Evolutionary conservation across 2,329 filamentous ascomycete genomes (phyloP).

Genomic region (Paraphaeosphaeria minitans): DNA sequence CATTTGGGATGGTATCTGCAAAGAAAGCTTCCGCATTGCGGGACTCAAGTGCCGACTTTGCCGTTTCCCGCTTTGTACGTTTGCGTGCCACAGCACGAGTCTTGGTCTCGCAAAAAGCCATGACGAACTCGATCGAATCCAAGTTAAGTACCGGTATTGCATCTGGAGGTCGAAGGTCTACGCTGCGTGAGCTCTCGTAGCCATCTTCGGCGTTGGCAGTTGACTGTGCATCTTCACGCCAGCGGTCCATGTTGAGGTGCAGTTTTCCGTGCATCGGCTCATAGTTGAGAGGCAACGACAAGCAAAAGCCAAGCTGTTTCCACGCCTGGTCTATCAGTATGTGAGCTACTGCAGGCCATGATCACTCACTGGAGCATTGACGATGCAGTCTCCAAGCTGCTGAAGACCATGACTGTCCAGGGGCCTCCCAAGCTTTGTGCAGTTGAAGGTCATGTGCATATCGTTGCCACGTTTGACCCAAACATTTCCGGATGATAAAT

Average conservation of each 20-base stretch:
- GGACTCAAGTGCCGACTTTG: background rate
- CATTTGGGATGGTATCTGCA: background rate
- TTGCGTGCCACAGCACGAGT: constrained; percentile 16
- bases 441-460: constrained; percentile 36
- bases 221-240: constrained; percentile 9
- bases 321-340: constrained; percentile 35
- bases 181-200: constrained; percentile 25
- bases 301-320: constrained; percentile 38
- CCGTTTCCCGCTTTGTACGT: constrained; percentile 14
- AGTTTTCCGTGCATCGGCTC: constrained; percentile 15
- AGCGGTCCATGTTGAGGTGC: constrained; percentile 29
- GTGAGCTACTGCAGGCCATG: background rate
- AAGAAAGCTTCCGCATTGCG: background rate
- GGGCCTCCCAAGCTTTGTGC: constrained; percentile 33
- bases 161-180: constrained; percentile 39
- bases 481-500: constrained; percentile 29
- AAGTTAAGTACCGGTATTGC: constrained; percentile 31
- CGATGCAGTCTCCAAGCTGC: constrained; percentile 29
- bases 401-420: constrained; percentile 24
- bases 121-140: constrained; percentile 33
- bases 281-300: constrained; percentile 20
- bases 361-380: constrained; percentile 36
- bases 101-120: constrained; percentile 26
- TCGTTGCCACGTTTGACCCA: constrained; percentile 44
- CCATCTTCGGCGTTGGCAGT: constrained; percentile 27